A percentile compares a stretch with the other conserved stretches of the same genome.
phyloP scores from a whole-genome alignment of 495 filamentous ascomycete species.

The Hyaloscypha variabilis region DNA sequence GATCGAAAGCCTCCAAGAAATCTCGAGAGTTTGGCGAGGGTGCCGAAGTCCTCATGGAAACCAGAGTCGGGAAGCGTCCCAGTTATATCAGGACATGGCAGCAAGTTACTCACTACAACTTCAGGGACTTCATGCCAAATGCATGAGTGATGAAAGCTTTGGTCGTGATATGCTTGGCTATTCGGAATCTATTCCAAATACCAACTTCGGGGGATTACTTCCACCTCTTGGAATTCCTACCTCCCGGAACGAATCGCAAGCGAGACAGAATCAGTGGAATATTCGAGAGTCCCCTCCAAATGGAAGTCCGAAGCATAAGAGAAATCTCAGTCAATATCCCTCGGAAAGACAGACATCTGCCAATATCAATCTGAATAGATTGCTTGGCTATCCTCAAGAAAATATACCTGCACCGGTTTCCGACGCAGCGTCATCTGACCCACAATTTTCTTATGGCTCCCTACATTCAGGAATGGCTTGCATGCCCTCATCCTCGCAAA shows the following conservation, averaged over 20 bases:
- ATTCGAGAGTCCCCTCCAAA: background rate
- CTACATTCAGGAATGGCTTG: too few species aligned
- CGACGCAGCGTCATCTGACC: background rate
- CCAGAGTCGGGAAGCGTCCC: too few species aligned
- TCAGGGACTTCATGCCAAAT: constrained; percentile 5
- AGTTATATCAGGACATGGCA: constrained; percentile 23
- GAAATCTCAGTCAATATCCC: background rate
- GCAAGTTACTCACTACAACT: constrained; percentile 10
- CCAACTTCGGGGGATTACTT: constrained; percentile 7
- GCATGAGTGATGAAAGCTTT: constrained; percentile 21
- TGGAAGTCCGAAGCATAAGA: background rate
- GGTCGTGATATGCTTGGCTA: constrained; percentile 1
- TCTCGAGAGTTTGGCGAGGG: constrained; percentile 32
- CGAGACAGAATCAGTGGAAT: background rate
- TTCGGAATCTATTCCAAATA: background rate
- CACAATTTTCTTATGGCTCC: too few species aligned
- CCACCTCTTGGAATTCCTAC: constrained; percentile 5
- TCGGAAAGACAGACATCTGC: background rate
- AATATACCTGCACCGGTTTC: background rate
- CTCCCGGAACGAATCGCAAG: background rate
- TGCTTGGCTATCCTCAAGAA: background rate
- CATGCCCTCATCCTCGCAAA: too few species aligned
- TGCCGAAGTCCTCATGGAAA: too few species aligned
- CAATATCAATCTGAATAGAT: background rate
- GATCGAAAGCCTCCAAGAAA: constrained; percentile 36